Conservation (phyloP, 225 moss, liverwort and hornwort species). For the Pseudisothecium myosuroides region DNA sequence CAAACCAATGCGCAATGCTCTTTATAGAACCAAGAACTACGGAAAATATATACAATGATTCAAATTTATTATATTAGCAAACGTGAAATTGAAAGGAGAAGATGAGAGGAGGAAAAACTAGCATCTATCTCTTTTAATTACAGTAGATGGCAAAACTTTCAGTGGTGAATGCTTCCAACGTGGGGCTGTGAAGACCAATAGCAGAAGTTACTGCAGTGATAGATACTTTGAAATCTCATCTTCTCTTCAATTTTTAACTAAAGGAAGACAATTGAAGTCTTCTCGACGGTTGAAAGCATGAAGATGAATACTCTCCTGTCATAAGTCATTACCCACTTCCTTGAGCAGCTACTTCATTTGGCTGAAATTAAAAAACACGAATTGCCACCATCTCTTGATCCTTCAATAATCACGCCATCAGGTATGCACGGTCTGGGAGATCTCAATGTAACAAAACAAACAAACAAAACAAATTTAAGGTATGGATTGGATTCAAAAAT, state of each 20-base stretch:
- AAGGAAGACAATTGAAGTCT: neutral
- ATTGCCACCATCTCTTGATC: neutral
- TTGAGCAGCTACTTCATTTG: neutral
- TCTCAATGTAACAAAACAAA: too few relatives aligned
- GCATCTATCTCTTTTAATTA: neutral
- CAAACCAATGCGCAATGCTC: neutral
- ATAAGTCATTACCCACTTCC: neutral
- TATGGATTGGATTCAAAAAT: too few relatives aligned
- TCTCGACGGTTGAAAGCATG: neutral
- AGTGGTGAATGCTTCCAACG: fast-evolving
- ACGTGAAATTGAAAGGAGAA: neutral
- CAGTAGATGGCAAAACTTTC: neutral
- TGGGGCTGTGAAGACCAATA: neutral
- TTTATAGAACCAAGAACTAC: neutral
- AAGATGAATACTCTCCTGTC: neutral
- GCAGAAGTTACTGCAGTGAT: neutral
- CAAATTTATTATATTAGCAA: too few relatives aligned
- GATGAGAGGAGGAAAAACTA: neutral
- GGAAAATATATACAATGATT: too few relatives aligned
- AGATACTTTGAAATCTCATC: neutral
- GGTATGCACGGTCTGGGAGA: too few relatives aligned
- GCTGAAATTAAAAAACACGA: neutral
- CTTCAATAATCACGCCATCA: neutral
- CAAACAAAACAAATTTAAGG: too few relatives aligned
- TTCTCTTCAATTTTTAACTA: neutral